Base-by-base conservation (phyloP, 164 flowering plant species). In the Magnolia changhungtana region DNA sequence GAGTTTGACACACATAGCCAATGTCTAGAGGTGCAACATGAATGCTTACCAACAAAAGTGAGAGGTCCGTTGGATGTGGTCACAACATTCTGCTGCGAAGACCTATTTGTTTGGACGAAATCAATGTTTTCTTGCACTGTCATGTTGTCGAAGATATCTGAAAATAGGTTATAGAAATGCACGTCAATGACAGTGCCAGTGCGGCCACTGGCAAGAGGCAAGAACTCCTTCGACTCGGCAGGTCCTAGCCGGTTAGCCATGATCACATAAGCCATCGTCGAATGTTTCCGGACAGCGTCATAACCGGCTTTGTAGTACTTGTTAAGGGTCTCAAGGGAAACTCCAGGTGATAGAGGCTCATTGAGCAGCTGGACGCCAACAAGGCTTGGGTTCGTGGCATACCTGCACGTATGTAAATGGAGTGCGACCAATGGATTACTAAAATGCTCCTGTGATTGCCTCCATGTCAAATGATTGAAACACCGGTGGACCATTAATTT, bases 301-400 rank as follows among this genome's bases (percentile, higher is more conserved):
- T 89, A 89, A 13, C 89, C 95, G 1, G 84, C 88, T 23, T 66
- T 78, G 84, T 91, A 91, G 77, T 83, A 93, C 69, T 88, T 88
- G 77, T 31, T 81, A 23, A 91, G 18, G 24, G 1, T 79, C 8
- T 88, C 86, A 2, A 88, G 63, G 10, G 89, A 21, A 0, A 79
- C 93, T 11, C 83, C 87, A 0, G 93, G 89, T 7, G 90, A 49
- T 8, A 31, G 63, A 3, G 95, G 97, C 79, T 93, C 95, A 73
- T 93, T 91, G 58, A 93, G 72, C 59, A 93, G 86, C 81, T 93
- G 88, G 23, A 90, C 84, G 24, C 91, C 95, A 50, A 78, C 80
- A 0, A 91, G 82, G 80, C 89, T 85, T 18, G 93, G 89, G 66
- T 77, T 82, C 74, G 78, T 81, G 1, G 89, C 86, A 76, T 89